Conservation (phyloP, 2,329 filamentous ascomycete genomes). For the Bipolaris cookei region DNA sequence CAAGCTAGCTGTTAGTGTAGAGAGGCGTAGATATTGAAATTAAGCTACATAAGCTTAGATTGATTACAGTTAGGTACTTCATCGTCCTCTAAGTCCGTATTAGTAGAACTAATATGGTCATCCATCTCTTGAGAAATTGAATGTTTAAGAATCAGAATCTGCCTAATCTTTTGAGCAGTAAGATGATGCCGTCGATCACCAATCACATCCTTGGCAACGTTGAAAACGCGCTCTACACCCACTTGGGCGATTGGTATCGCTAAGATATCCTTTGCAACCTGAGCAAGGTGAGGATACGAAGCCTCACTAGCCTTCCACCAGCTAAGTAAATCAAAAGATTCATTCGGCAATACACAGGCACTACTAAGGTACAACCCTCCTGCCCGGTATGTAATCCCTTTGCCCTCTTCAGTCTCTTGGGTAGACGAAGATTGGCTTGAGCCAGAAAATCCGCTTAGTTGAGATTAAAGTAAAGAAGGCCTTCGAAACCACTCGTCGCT, state of each 20-base stretch:
- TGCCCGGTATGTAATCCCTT: not conserved
- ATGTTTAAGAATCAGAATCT: not conserved
- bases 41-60: not conserved
- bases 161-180: not conserved
- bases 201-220: not conserved
- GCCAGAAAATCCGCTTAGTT: not conserved
- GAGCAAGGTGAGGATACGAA: not conserved
- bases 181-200: not conserved
- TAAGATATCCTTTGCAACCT: not conserved
- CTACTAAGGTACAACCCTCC: not conserved
- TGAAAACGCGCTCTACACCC: not conserved
- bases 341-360: not conserved
- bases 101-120: not conserved
- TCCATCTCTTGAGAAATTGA: not conserved
- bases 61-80: not conserved
- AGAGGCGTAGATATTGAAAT: too few species aligned
- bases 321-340: not conserved
- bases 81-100: not conserved
- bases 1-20: too few species aligned
- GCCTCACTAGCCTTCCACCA: not conserved
- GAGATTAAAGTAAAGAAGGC: not conserved
- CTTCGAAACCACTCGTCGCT: not conserved
- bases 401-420: not conserved
- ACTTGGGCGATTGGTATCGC: not conserved
- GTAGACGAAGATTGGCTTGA: not conserved